Base-by-base conservation (phyloP, 2,329 filamentous ascomycete species). In the Clonostachys solani region DNA sequence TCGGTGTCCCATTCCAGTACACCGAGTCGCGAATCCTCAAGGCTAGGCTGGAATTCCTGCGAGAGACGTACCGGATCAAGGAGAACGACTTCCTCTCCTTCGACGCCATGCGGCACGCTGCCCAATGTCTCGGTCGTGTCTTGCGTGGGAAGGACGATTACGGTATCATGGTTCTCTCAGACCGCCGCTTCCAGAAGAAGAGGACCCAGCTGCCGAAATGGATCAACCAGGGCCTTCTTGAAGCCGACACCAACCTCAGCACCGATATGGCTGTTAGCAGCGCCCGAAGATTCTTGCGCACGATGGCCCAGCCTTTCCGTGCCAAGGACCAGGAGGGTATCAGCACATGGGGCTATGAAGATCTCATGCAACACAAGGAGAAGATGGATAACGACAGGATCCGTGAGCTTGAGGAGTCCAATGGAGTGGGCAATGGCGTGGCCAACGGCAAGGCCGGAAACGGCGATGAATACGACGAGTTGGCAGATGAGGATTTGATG, bases 81-180 rank as follows among this genome's bases (percentile, higher is more conserved):
- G 94, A 97, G 64, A 95, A 96, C 56, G 95, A 99, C 62, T 99
- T 99, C 62, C 72, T 99, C 10, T 97, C 94, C 17, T 99, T 99
- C 74, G 94, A 99, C 62, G 94, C 94, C 18, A 99, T 99, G 92
- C 84, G 94, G n/a, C 94, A 99, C 63, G 94, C 94, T 13, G 92
- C 94, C 1, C 94, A 99, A 63, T 99, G 94, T 60, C 75, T 99
- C 2, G 95, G 94, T 13, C 92, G 94, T 62, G 94, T 99, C 40
- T 74, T 99, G 52, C 80, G 94, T 58, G 94, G 94, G 19, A 99
- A 99, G 66, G 95, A 99, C 62, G 94, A 99, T 67, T 99, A 99
- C 66, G 94, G 94, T n/a, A 89, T 99, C 73, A 99, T 99, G 94
- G 92, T 99, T 5, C 77, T 99, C 29, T 94, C 95, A 3, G 94